phyloP scores from a whole-genome alignment of 805 yeast species.

The Kockiozyma suomiensis region DNA sequence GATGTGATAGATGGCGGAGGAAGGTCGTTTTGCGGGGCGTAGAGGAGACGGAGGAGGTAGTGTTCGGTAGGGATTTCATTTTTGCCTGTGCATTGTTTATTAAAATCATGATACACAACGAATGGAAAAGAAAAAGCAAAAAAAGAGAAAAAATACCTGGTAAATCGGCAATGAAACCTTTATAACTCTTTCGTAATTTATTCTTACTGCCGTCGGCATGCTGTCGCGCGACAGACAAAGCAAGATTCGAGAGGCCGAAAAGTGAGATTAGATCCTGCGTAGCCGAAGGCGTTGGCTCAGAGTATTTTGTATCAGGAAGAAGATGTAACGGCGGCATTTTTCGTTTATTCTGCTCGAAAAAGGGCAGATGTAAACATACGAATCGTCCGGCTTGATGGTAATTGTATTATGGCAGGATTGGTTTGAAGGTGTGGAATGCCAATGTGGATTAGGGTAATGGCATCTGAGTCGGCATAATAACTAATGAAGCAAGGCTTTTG shows the following conservation, averaged over 20 bases:
- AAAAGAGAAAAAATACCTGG: constrained; percentile 50
- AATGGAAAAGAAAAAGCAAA: too few species aligned
- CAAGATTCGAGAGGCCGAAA: constrained; percentile 67
- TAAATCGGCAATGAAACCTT: constrained; percentile 84
- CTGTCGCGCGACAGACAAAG: constrained; percentile 80
- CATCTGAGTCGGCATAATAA: too few species aligned
- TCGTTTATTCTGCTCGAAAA: too few species aligned
- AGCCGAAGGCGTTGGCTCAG: constrained; percentile 51
- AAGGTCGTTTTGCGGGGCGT: constrained; percentile 39
- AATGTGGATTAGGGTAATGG: too few species aligned
- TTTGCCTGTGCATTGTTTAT: too few species aligned
- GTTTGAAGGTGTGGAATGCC: too few species aligned
- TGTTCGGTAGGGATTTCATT: constrained; percentile 45
- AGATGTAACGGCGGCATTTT: constrained; percentile 33
- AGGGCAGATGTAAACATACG: too few species aligned
- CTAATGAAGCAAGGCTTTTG: too few species aligned
- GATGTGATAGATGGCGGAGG: constrained; percentile 50
- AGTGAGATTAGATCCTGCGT: constrained; percentile 66
- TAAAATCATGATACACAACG: too few species aligned
- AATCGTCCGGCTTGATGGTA: too few species aligned
- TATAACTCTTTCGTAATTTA: constrained; percentile 90
- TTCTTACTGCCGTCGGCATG: constrained; percentile 90
- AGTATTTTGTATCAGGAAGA: constrained; percentile 20
- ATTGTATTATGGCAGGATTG: too few species aligned
- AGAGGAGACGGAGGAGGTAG: constrained; percentile 31